Evolutionary conservation across 306 rosid species (phyloP), one percentile per base, ranked within the genome.

Genomic region (Cucumis hystrix): DNA sequence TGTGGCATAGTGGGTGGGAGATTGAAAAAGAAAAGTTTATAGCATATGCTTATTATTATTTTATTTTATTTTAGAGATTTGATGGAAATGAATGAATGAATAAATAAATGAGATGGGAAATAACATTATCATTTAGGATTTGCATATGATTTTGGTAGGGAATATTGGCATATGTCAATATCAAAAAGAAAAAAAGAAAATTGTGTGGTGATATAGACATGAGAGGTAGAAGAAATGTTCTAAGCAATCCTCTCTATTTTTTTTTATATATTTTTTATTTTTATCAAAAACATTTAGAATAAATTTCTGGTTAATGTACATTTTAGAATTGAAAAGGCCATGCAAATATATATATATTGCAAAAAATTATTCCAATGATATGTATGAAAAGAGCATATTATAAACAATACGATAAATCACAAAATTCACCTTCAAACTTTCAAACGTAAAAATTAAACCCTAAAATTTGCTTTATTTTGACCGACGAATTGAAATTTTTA

Each of bases 101-200:
- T 33, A 33, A 47, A 72, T 71, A 70, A 15, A 28, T 51, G 41
- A 72, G 16, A 72, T 15, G 41, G 61, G 30, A 28, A 28, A 25
- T 16, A 25, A 25, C 59, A 71, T 45, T 49, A 25, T 25, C 21
- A 47, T 23, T 51, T 21, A 23, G 33, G 75, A 43, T 49, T 69
- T 69, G 39, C 57, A 25, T 71, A 7, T 71, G 21, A 35, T 72
- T 49, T 72, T 72, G 37, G 39, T 76, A 20, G 59, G 59, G 79
- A 62, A 77, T 77, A 77, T 59, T 40, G 68, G 79, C 79, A 77
- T 77, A 77, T 77, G 57, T 61, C 45, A 21, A 43, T 17, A 61
- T 59, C 45, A 59, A 23, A 61, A 5, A 47, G 2, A 47, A 2
- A 52, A 33, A 33, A 33, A 28, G 3, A 28, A 33, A 33, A 33